Percentiles rank a stretch among this genome's conserved stretches.
Conservation (phyloP, 108 stramenopile species). For the Fistulifera solaris region DNA sequence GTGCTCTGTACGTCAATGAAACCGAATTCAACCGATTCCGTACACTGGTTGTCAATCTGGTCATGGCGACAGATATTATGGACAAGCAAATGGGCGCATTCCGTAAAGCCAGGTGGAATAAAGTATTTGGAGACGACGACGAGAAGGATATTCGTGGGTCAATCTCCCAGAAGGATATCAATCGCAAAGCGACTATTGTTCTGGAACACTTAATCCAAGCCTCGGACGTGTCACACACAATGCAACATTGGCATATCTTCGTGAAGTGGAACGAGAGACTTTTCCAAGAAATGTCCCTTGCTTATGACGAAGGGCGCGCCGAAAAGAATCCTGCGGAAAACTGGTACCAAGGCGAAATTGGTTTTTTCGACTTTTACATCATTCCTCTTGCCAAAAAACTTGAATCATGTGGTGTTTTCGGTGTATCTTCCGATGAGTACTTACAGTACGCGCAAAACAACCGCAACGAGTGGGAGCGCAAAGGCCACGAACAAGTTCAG, state of each 20-base stretch:
- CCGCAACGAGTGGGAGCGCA: slow-evolving; percentile 8
- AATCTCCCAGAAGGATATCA: background rate
- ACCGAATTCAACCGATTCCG: slow-evolving; percentile 3
- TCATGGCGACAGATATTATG: slow-evolving; percentile 6
- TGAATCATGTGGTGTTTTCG: slow-evolving; percentile 34
- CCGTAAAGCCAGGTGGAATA: slow-evolving; percentile 13
- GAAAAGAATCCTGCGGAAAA: slow-evolving; percentile 1
- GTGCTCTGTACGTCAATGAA: background rate
- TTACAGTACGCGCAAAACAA: slow-evolving; percentile 7
- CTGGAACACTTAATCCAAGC: slow-evolving; percentile 36
- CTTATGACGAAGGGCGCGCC: background rate
- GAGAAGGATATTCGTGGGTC: background rate
- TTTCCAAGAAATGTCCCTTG: slow-evolving; percentile 8
- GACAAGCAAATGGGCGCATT: background rate
- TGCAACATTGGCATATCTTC: slow-evolving; percentile 32
- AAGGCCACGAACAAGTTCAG: slow-evolving; percentile 5
- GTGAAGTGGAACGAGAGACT: slow-evolving; percentile 10
- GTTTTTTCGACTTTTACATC: slow-evolving; percentile 32
- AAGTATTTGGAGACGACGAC: slow-evolving; percentile 23
- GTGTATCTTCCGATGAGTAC: slow-evolving; percentile 15
- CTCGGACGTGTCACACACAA: slow-evolving; percentile 33
- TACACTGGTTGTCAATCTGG: slow-evolving; percentile 3
- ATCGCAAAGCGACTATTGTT: slow-evolving; percentile 32
- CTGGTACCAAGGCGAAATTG: slow-evolving; percentile 14
- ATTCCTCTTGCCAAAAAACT: slow-evolving; percentile 35